Evolutionary conservation across 108 stramenopile genomes (phyloP).

Genomic region (Chaetoceros muelleri): DNA sequence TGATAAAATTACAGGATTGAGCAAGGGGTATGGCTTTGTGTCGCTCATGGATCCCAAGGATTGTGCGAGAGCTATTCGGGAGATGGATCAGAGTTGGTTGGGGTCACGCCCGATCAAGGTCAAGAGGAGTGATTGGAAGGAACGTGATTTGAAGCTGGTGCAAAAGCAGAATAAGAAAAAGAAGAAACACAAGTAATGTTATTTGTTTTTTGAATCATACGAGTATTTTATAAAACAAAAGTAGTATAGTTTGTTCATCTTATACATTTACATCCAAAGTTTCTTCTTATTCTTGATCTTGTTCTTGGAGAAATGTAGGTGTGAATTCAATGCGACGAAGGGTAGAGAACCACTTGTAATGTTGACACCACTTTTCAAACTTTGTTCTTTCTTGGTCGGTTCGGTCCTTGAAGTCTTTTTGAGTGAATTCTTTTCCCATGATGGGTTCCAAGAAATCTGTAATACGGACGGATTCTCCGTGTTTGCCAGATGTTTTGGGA

Average conservation of each 20-base stretch:
- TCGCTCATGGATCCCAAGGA: slow-evolving; percentile 87
- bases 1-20: slow-evolving; percentile 47
- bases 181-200: slow-evolving; percentile 4
- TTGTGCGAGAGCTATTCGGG: slow-evolving; percentile 87
- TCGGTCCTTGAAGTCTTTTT: slow-evolving; percentile 42
- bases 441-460: slow-evolving; percentile 54
- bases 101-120: slow-evolving; percentile 89
- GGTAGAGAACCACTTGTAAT: slow-evolving; percentile 55
- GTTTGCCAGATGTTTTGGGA: slow-evolving; percentile 40
- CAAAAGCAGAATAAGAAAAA: slow-evolving; percentile 56
- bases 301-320: slow-evolving; percentile 40
- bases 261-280: neutral
- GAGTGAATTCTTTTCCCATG: slow-evolving; percentile 36
- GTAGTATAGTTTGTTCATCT: neutral
- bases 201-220: neutral
- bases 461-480: slow-evolving; percentile 38
- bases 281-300: no score
- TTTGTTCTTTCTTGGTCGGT: slow-evolving; percentile 25
- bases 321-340: slow-evolving; percentile 35
- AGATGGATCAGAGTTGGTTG: slow-evolving; percentile 94
- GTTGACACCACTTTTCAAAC: slow-evolving; percentile 39
- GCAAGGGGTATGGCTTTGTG: slow-evolving; percentile 95
- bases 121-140: slow-evolving; percentile 89
- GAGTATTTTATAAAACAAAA: neutral
- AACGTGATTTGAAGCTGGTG: slow-evolving; percentile 81